These are phyloP conservation scores for Calonectria henricotiae DNA, from an alignment of 2,329 filamentous ascomycete species.

Conservation along the genomic window DNA sequence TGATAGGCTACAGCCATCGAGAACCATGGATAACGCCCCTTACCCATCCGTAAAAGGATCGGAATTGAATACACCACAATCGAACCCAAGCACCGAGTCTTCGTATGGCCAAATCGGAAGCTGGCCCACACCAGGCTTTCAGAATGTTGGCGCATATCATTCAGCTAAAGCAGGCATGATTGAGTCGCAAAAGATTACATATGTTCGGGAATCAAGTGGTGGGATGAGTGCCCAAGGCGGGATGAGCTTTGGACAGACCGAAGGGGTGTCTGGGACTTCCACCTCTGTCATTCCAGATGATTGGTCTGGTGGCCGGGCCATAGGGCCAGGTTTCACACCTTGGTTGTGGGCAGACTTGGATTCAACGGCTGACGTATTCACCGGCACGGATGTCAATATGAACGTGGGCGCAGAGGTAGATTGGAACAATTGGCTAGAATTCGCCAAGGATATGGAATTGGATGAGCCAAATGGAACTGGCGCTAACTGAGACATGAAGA, in stretches of 20 bases:
- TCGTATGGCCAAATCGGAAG: neutral
- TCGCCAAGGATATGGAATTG: conserved; percentile 55
- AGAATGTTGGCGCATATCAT: neutral
- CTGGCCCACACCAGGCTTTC: conserved; percentile 9
- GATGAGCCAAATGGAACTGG: neutral
- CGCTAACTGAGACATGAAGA: neutral
- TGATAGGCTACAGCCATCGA: neutral
- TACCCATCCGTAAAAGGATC: neutral
- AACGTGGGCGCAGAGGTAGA: conserved; percentile 55
- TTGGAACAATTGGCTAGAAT: conserved; percentile 59
- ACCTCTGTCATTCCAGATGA: conserved; percentile 10
- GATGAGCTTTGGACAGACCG: neutral
- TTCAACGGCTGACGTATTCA: conserved; percentile 48
- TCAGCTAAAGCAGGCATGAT: neutral
- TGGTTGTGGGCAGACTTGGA: conserved; percentile 58
- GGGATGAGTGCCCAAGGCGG: neutral
- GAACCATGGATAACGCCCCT: accelerated
- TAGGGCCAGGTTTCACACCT: conserved; percentile 45
- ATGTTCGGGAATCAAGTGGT: neutral
- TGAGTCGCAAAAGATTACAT: neutral
- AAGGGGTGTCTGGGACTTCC: neutral
- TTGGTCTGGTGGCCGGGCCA: conserved; percentile 18
- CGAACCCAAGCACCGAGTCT: neutral
- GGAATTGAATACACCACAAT: neutral
- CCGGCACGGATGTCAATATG: conserved; percentile 51